Evolutionary conservation across 1,139 yeast genomes (phyloP), one percentile per base, ranked within the genome.

Genomic region (Tardiomyces blankii): DNA sequence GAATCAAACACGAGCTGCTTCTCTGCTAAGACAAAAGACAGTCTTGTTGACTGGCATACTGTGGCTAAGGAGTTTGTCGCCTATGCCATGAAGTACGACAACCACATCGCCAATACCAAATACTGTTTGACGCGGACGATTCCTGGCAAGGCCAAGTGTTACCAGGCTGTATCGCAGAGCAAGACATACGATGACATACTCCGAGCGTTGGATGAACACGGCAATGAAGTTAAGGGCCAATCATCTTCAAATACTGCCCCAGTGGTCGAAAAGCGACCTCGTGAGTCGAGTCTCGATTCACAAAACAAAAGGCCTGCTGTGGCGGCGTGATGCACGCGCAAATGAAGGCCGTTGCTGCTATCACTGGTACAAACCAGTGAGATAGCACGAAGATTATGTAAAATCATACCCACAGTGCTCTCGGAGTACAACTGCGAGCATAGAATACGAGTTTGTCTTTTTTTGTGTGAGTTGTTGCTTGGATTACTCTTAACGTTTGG

Each of bases 1-100:
- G 97, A 91, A 63, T 61, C 75, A 9, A 89, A 91, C 59, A 91
- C 95, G 7, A 74, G 95, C 1, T 82, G 87, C 43, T 91, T 91
- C 61, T 42, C 39, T 6, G 43, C 44, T 7, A 51, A 54, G 7
- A 48, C 48, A 7, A 14, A 30, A 14, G 5, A 4, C 16, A 14
- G 16, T 5, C 78, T 84, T 1, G 58, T 72, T 42, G 69, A 76
- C 0, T 84, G 91, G 82, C 69, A 66, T 32, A 60, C 67, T 23
- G 67, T 77, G 3, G 72, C 77, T 12, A 69, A 67, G 41, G 83
- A 85, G 52, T 84, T 76, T 52, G 59, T 80, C 33, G 62, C 67
- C n/a, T 59, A 76, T 21, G 82, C 89, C 12, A 58, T 64, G 27
- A 57, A 70, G 48, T 76, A 72, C 59, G 80, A 79, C 46, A 85